These are phyloP conservation scores for Rhodotorula taiwanensis DNA, from an alignment of 768 basidiomycete species.

Conservation along the genomic window DNA sequence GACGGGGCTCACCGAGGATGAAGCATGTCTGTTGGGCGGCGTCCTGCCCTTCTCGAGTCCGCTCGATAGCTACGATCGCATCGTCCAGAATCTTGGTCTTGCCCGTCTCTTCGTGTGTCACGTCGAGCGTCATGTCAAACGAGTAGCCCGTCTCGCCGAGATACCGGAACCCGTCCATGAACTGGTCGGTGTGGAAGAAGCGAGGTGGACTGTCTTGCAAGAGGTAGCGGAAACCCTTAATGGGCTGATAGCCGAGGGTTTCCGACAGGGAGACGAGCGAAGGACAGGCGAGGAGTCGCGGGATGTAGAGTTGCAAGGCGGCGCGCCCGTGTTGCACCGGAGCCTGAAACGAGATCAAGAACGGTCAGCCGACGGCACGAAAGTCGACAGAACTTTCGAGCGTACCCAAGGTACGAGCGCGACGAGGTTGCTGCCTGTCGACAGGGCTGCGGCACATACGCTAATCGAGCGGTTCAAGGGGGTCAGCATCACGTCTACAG, in stretches of 20 bases:
- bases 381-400: neutral
- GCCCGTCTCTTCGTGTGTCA: constrained; percentile 12
- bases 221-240: constrained; percentile 31
- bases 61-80: constrained; percentile 23
- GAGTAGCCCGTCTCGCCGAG: constrained; percentile 20
- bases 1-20: constrained; percentile 14
- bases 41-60: constrained; percentile 9
- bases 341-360: constrained; percentile 8
- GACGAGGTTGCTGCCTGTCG: neutral
- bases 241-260: constrained; percentile 12
- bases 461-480: neutral
- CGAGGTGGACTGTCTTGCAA: constrained; percentile 24
- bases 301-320: constrained; percentile 10
- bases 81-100: constrained; percentile 22
- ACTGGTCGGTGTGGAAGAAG: constrained; percentile 11
- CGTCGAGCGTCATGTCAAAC: constrained; percentile 34
- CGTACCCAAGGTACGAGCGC: constrained; percentile 32
- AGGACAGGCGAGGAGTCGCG: constrained; percentile 9
- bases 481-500: too few species aligned
- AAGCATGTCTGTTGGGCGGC: constrained; percentile 11
- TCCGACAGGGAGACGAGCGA: constrained; percentile 10
- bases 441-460: constrained; percentile 15
- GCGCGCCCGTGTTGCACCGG: constrained; percentile 19
- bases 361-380: too few species aligned
- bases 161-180: constrained; percentile 21